Percentiles rank a stretch among this genome's conserved stretches.
Evolutionary conservation across 768 basidiomycete species (phyloP).

Genomic region (Xanthoconium purpureum): DNA sequence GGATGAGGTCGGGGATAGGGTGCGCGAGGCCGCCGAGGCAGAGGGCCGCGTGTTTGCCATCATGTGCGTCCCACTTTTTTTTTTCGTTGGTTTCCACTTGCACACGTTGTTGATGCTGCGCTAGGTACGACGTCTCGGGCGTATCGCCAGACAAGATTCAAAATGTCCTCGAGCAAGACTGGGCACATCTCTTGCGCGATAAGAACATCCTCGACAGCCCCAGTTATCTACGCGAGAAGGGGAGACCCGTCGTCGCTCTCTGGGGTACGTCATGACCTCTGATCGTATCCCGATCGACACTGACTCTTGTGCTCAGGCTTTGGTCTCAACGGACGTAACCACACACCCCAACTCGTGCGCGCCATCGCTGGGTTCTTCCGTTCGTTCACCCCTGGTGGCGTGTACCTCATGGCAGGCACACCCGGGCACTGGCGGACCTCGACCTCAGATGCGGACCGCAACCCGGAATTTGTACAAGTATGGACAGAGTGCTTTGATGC

Average conservation of each 20-base stretch:
- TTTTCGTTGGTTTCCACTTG: neutral
- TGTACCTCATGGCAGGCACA: conserved; percentile 67
- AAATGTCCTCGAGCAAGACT: conserved; percentile 65
- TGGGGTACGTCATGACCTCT: conserved; percentile 50
- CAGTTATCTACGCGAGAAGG: conserved; percentile 68
- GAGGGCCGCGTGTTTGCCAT: conserved; percentile 82
- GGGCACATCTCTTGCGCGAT: conserved; percentile 64
- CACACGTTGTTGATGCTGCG: neutral
- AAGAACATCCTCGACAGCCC: conserved; percentile 66
- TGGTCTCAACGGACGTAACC: conserved; percentile 59
- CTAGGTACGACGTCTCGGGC: conserved; percentile 81
- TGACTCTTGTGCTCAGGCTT: conserved; percentile 47
- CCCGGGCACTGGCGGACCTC: conserved; percentile 77
- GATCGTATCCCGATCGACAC: neutral
- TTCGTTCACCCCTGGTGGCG: conserved; percentile 64
- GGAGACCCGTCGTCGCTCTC: conserved; percentile 65
- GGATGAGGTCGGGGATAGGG: conserved; percentile 71
- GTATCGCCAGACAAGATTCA: conserved; percentile 71
- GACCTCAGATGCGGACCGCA: conserved; percentile 63
- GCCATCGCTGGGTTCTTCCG: conserved; percentile 57
- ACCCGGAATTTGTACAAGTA: conserved; percentile 61
- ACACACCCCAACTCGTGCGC: conserved; percentile 58
- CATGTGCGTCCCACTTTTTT: conserved; percentile 51
- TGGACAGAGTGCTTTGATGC: conserved; percentile 81
- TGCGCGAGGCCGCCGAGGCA: conserved; percentile 72